Evolutionary conservation across 768 basidiomycete genomes (phyloP).

Genomic region (Tylopilus balloui): DNA sequence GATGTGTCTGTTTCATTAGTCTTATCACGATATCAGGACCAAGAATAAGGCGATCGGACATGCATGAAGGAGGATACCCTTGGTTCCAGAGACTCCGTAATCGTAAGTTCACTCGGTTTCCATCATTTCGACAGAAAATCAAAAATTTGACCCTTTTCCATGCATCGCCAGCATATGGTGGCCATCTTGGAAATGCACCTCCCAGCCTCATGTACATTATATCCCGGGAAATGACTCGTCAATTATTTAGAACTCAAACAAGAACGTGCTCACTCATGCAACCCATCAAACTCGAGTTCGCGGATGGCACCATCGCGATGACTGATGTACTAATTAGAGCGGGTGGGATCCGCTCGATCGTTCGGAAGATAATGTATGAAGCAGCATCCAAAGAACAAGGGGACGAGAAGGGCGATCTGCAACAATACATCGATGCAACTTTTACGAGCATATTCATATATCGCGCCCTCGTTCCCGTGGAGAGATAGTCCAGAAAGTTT

Average conservation of each 20-base stretch:
- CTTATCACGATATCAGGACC: not conserved
- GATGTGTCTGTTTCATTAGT: not conserved
- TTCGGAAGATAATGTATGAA: constrained; percentile 25
- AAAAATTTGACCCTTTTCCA: constrained; percentile 9
- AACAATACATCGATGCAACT: constrained; percentile 23
- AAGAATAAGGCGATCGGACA: constrained; percentile 26
- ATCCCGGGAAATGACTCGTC: constrained; percentile 19
- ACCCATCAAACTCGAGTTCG: constrained; percentile 8
- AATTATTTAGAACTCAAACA: constrained; percentile 7
- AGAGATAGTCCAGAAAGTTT: constrained; percentile 24
- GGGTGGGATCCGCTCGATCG: constrained; percentile 38
- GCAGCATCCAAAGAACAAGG: constrained; percentile 1
- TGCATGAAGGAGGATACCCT: constrained; percentile 27
- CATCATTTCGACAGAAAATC: not conserved
- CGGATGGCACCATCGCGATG: constrained; percentile 17
- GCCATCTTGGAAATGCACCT: constrained; percentile 15
- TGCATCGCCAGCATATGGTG: constrained; percentile 26
- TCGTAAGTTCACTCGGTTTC: constrained; percentile 11
- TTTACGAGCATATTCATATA: constrained; percentile 43
- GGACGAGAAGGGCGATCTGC: not conserved
- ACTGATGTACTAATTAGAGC: constrained; percentile 44
- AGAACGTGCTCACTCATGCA: constrained; percentile 26
- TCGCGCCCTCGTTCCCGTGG: constrained; percentile 34
- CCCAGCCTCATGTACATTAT: constrained; percentile 16
- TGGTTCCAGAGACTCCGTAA: constrained; percentile 23